phyloP scores from a whole-genome alignment of 768 basidiomycete species.

The Rhodotorula babjevae region DNA sequence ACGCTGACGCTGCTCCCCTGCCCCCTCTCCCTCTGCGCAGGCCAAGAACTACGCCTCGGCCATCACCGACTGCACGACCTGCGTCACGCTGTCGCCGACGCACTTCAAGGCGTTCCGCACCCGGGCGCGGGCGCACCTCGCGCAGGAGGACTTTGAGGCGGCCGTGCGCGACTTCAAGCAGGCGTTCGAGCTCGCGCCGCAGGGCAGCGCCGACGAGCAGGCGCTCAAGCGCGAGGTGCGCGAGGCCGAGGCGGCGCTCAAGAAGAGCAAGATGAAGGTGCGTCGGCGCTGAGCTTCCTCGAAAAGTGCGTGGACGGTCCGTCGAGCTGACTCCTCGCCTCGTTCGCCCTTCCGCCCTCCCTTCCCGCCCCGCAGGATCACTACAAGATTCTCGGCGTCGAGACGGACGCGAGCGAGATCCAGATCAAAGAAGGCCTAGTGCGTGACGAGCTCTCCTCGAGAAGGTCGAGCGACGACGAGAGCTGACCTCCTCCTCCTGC shows the following conservation, averaged over 20 bases:
- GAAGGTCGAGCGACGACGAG: too few species aligned
- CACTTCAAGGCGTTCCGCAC: slow-evolving; percentile 84
- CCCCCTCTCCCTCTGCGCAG: slow-evolving; percentile 51
- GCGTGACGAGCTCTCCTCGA: background rate
- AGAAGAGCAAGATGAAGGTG: slow-evolving; percentile 84
- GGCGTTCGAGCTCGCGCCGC: slow-evolving; percentile 68
- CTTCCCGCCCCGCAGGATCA: slow-evolving; percentile 13
- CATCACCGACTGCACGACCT: slow-evolving; percentile 64
- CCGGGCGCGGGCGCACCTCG: slow-evolving; percentile 70
- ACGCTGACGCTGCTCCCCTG: background rate
- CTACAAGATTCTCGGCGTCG: slow-evolving; percentile 49
- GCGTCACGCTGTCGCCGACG: slow-evolving; percentile 58
- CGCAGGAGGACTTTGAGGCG: slow-evolving; percentile 68
- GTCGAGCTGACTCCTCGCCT: too few species aligned
- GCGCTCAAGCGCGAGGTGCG: slow-evolving; percentile 63
- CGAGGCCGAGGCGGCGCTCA: slow-evolving; percentile 74
- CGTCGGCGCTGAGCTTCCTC: slow-evolving; percentile 52
- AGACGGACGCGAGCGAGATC: slow-evolving; percentile 30
- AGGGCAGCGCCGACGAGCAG: slow-evolving; percentile 56
- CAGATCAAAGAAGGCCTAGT: slow-evolving; percentile 72
- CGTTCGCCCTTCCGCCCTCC: too few species aligned
- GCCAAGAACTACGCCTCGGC: slow-evolving; percentile 64
- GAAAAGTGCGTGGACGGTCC: too few species aligned
- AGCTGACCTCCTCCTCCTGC: background rate
- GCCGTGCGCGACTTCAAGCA: slow-evolving; percentile 70